Percentiles rank a stretch among this genome's conserved stretches.
Evolutionary conservation across 495 filamentous ascomycete genomes (phyloP).

Genomic region (Symbiotaphrina buchneri): DNA sequence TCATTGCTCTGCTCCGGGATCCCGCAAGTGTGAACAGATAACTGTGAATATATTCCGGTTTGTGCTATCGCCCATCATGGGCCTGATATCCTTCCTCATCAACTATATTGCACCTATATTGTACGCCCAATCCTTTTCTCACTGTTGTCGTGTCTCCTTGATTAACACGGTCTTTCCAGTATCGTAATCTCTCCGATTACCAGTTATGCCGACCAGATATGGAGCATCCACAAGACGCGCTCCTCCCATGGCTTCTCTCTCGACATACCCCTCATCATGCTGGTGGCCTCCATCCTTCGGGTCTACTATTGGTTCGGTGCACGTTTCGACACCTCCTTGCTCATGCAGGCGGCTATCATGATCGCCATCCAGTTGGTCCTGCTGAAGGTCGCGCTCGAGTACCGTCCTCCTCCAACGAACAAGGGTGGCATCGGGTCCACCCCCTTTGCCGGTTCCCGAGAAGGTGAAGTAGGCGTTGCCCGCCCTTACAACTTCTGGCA

Average conservation of each 20-base stretch:
- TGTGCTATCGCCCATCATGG: slow-evolving; percentile 1
- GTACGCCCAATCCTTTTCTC: slow-evolving; percentile 1
- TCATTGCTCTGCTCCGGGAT: too few species aligned
- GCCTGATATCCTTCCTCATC: slow-evolving; percentile 5
- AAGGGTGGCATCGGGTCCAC: slow-evolving; percentile 29
- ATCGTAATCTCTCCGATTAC: slow-evolving; percentile 63
- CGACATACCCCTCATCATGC: slow-evolving; percentile 95
- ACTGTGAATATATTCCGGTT: background rate
- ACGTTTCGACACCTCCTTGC: slow-evolving; percentile 53
- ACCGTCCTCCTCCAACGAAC: slow-evolving; percentile 44
- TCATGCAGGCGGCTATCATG: slow-evolving; percentile 76
- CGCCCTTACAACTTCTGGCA: slow-evolving; percentile 90
- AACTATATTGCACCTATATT: slow-evolving; percentile 4
- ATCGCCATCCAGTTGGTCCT: slow-evolving; percentile 60
- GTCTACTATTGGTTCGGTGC: slow-evolving; percentile 91
- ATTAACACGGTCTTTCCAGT: slow-evolving; percentile 1
- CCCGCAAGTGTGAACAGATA: too few species aligned
- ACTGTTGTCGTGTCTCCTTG: background rate
- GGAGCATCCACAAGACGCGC: slow-evolving; percentile 59
- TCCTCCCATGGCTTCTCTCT: slow-evolving; percentile 75
- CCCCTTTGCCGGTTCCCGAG: slow-evolving; percentile 30
- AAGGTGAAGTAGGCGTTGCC: slow-evolving; percentile 15
- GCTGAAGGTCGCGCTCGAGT: slow-evolving; percentile 74
- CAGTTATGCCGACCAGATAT: slow-evolving; percentile 80
- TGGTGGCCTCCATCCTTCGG: slow-evolving; percentile 80